Conservation (phyloP, 2,329 filamentous ascomycete genomes). For the Exophiala oligosperma region DNA sequence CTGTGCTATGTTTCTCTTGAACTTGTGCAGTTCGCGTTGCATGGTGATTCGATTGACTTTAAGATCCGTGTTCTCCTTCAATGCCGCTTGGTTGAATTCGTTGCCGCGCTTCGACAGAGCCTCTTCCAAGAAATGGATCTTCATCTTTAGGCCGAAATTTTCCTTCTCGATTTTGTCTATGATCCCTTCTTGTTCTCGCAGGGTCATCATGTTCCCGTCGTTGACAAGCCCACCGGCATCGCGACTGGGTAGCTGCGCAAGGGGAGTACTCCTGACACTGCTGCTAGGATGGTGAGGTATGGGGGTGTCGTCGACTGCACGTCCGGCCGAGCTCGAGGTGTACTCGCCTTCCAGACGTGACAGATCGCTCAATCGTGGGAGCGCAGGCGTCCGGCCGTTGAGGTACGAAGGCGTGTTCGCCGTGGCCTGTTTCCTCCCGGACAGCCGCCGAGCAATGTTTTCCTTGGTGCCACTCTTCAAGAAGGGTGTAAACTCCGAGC, state of each 20-base stretch:
- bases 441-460: conserved; percentile 57
- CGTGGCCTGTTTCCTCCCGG: conserved; percentile 60
- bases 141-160: conserved; percentile 94
- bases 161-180: conserved; percentile 98
- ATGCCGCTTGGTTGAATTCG: conserved; percentile 81
- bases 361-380: conserved; percentile 72
- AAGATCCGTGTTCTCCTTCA: conserved; percentile 93
- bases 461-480: conserved; percentile 77
- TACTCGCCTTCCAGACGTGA: conserved; percentile 65
- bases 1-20: conserved; percentile 77
- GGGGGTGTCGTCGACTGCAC: conserved; percentile 66
- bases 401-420: conserved; percentile 69
- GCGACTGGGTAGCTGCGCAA: conserved; percentile 67
- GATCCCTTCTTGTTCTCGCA: conserved; percentile 89
- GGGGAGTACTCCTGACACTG: conserved; percentile 79
- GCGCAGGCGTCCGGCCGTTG: conserved; percentile 69
- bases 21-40: conserved; percentile 80
- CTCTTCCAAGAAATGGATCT: conserved; percentile 95
- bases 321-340: conserved; percentile 64
- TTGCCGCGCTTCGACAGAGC: conserved; percentile 83
- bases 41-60: conserved; percentile 91
- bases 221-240: conserved; percentile 69
- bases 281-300: conserved; percentile 77
- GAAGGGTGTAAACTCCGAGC: conserved; percentile 88
- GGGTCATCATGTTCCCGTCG: conserved; percentile 84